These are phyloP conservation scores for Trypanosoma congolense DNA, from an alignment of 208 protist species.

Conservation along the genomic window DNA sequence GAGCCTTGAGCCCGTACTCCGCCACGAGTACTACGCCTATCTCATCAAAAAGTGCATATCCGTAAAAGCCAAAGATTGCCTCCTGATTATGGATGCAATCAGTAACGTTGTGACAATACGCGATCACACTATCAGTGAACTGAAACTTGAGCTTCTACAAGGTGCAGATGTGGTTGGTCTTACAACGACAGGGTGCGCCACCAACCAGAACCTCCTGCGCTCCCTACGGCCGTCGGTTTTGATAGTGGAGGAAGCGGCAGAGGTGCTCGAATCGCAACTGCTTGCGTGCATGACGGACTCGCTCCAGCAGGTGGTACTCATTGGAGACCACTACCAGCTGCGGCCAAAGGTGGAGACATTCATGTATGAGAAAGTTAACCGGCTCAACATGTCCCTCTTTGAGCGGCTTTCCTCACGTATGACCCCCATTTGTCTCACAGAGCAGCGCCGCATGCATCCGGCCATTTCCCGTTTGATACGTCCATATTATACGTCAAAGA, in stretches of 20 bases:
- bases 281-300: slow-evolving; percentile 90
- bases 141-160: slow-evolving; percentile 67
- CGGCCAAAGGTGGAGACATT: slow-evolving; percentile 90
- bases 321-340: slow-evolving; percentile 92
- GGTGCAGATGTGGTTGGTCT: slow-evolving; percentile 89
- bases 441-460: slow-evolving; percentile 90
- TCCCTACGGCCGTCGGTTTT: slow-evolving; percentile 80
- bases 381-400: slow-evolving; percentile 87
- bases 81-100: slow-evolving; percentile 72
- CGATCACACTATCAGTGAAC: slow-evolving; percentile 79
- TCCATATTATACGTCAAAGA: slow-evolving; percentile 76
- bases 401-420: slow-evolving; percentile 67
- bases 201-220: slow-evolving; percentile 85
- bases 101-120: slow-evolving; percentile 62
- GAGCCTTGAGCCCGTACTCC: slow-evolving; percentile 63
- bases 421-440: slow-evolving; percentile 66
- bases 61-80: slow-evolving; percentile 66
- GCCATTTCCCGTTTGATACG: slow-evolving; percentile 75
- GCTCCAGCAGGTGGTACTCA: slow-evolving; percentile 86
- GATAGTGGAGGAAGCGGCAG: slow-evolving; percentile 92
- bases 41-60: slow-evolving; percentile 74
- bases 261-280: slow-evolving; percentile 91
- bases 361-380: slow-evolving; percentile 81
- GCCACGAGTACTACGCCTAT: slow-evolving; percentile 84
- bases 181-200: slow-evolving; percentile 91